These are phyloP conservation scores for Ceratocystis harringtonii DNA, from an alignment of 2,329 filamentous ascomycete species.

Conservation along the genomic window DNA sequence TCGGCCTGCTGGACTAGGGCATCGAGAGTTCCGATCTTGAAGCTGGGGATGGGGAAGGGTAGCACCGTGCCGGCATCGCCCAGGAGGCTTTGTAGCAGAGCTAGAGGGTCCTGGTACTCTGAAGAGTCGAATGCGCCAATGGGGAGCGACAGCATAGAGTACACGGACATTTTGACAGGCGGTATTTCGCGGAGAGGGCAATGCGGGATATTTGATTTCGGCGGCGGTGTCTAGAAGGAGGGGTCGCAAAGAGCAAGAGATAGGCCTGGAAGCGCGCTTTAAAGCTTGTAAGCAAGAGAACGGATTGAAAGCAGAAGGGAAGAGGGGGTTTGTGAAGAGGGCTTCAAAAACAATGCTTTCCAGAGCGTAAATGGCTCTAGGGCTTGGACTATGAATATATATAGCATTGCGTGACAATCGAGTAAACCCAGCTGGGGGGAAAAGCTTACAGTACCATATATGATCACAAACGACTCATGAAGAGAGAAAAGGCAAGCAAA, in stretches of 20 bases:
- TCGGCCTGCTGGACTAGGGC: conserved; percentile 92
- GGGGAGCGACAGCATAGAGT: conserved; percentile 80
- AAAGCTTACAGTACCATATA: neutral
- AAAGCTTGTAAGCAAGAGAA: neutral
- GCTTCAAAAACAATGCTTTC: neutral
- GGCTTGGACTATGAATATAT: neutral
- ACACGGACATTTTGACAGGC: conserved; percentile 33
- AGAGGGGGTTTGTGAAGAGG: neutral
- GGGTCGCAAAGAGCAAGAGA: neutral
- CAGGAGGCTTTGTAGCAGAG: conserved; percentile 56
- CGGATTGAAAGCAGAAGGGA: neutral
- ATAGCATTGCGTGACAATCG: neutral
- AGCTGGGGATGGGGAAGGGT: conserved; percentile 73
- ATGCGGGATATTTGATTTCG: conserved; percentile 12
- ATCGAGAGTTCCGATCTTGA: conserved; percentile 96
- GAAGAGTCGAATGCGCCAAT: conserved; percentile 70
- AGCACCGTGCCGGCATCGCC: conserved; percentile 61
- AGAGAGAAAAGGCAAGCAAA: neutral
- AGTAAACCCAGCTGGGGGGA: neutral
- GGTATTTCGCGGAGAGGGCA: neutral
- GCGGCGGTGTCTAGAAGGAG: neutral
- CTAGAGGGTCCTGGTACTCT: conserved; percentile 67
- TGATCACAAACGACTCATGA: neutral
- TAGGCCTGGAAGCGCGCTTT: neutral
- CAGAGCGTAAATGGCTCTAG: neutral